Conservation (phyloP, 495 filamentous ascomycete species). For the Penicillium lagena region DNA sequence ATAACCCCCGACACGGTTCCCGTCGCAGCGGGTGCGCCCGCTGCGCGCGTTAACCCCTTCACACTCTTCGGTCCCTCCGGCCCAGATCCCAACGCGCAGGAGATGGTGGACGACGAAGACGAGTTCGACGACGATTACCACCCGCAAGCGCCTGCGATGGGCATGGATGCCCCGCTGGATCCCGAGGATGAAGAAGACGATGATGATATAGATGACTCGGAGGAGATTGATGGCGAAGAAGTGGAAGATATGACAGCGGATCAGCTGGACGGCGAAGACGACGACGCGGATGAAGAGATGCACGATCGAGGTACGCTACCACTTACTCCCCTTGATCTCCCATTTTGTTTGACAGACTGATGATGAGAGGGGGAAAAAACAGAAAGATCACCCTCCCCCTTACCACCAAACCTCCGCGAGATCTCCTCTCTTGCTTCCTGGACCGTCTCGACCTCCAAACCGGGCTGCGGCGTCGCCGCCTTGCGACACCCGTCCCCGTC, state of each 20-base stretch:
- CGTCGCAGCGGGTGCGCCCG: constrained; percentile 13
- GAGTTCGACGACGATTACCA: constrained; percentile 8
- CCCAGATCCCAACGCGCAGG: constrained; percentile 8
- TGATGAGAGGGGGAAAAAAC: not conserved
- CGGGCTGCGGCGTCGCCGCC: constrained; percentile 80
- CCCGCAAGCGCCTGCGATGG: not conserved
- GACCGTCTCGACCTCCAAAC: constrained; percentile 86
- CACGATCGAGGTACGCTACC: constrained; percentile 27
- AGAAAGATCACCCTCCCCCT: constrained; percentile 33
- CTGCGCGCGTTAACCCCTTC: constrained; percentile 13
- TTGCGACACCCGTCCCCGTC: constrained; percentile 71
- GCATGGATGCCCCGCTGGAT: constrained; percentile 9
- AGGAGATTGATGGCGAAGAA: constrained; percentile 27
- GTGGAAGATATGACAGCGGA: constrained; percentile 36
- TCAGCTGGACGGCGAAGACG: constrained; percentile 23
- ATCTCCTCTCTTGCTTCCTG: constrained; percentile 93
- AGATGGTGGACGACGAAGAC: constrained; percentile 12
- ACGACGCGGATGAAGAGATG: constrained; percentile 35
- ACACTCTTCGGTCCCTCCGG: constrained; percentile 29
- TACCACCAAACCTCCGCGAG: constrained; percentile 61
- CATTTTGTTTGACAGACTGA: not conserved
- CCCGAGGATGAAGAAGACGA: constrained; percentile 9
- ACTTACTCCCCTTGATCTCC: not conserved
- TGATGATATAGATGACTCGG: constrained; percentile 16
- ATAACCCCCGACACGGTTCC: constrained; percentile 11